Conservation (phyloP, 148 eudicot genomes). For the Silene uniflora region DNA sequence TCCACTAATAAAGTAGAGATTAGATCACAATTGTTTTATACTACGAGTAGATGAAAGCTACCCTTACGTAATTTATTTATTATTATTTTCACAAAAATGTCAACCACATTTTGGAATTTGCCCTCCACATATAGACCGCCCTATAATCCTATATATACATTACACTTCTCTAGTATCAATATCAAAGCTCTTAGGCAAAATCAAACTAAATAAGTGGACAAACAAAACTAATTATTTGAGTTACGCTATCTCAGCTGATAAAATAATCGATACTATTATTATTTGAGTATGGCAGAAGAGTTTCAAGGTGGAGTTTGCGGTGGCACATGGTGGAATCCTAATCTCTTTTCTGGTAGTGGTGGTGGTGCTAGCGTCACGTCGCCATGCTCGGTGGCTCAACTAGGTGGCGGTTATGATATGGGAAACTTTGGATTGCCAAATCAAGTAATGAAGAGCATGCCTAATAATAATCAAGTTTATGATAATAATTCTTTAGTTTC, state of each 20-base stretch:
- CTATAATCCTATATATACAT: conserved; percentile 25
- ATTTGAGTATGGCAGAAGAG: conserved; percentile 49
- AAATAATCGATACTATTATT: no score
- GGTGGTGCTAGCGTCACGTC: conserved; percentile 31
- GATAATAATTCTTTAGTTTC: conserved; percentile 28
- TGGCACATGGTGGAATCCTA: conserved; percentile 55
- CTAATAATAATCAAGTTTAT: conserved; percentile 25
- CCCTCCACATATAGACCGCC: conserved; percentile 14
- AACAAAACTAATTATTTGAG: no score
- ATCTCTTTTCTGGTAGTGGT: conserved; percentile 32
- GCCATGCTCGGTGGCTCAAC: conserved; percentile 40
- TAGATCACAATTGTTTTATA: conserved; percentile 17
- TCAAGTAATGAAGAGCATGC: conserved; percentile 35
- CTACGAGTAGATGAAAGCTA: not conserved
- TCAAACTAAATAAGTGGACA: not conserved
- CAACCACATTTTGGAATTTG: conserved; percentile 44
- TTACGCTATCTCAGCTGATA: no score
- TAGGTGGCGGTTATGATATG: conserved; percentile 28
- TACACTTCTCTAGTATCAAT: not conserved
- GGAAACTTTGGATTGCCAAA: conserved; percentile 43
- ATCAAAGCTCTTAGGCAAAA: conserved; percentile 12
- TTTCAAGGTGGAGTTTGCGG: conserved; percentile 63
- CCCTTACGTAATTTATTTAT: not conserved
- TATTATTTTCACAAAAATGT: conserved; percentile 35
- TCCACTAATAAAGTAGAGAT: conserved; percentile 10